Percentiles rank a stretch among this genome's conserved stretches.
phyloP scores from a whole-genome alignment of 106 monocot species.

The Dioscorea zingiberensis region DNA sequence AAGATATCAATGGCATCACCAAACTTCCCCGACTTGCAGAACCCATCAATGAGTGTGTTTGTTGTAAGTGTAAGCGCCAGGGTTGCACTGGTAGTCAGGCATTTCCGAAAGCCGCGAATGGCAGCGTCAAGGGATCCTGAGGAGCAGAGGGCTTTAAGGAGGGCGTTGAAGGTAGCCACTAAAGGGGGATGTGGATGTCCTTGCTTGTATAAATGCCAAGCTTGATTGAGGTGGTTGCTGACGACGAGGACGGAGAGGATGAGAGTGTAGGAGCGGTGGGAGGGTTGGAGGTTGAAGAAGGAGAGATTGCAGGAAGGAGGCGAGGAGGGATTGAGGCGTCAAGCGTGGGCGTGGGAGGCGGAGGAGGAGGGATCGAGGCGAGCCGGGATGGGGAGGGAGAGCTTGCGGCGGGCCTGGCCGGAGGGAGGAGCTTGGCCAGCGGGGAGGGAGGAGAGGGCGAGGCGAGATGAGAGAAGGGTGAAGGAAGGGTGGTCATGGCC shows the following conservation, averaged over 20 bases:
- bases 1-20: constrained; percentile 51
- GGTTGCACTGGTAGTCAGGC: constrained; percentile 20
- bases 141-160: constrained; percentile 66
- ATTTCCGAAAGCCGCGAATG: constrained; percentile 39
- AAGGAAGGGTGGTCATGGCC: constrained; percentile 60
- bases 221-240: constrained; percentile 34
- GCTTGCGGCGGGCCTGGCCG: constrained; percentile 22
- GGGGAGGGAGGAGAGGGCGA: constrained; percentile 52
- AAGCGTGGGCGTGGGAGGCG: constrained; percentile 54
- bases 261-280: constrained; percentile 48
- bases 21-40: constrained; percentile 37
- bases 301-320: constrained; percentile 28
- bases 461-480: constrained; percentile 57
- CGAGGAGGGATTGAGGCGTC: constrained; percentile 62
- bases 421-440: constrained; percentile 51
- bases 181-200: constrained; percentile 22
- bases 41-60: constrained; percentile 68
- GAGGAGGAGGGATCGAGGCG: constrained; percentile 52
- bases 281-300: constrained; percentile 33
- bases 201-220: constrained; percentile 36
- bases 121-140: constrained; percentile 33
- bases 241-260: constrained; percentile 61
- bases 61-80: constrained; percentile 63
- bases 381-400: constrained; percentile 19
- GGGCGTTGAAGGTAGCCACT: constrained; percentile 57